Evolutionary conservation across 108 stramenopile species (phyloP).

Genomic region (Nitzschia inconspicua): DNA sequence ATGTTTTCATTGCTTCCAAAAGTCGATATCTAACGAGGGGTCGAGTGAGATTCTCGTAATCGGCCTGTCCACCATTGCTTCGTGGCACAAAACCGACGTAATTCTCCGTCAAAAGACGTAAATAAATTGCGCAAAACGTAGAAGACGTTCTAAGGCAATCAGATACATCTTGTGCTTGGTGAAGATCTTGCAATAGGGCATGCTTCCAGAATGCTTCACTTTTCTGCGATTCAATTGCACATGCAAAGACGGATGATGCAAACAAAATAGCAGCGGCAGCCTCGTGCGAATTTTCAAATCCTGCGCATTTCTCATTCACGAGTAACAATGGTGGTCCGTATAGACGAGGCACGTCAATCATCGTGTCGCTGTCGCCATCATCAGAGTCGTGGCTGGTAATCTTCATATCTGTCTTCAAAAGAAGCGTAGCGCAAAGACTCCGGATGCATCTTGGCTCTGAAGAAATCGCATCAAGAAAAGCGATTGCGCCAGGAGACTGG

Average conservation of each 20-base stretch:
- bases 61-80: constrained; percentile 17
- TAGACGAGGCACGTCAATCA: constrained; percentile 26
- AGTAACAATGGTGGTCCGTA: constrained; percentile 52
- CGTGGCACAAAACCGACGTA: constrained; percentile 33
- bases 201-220: constrained; percentile 50
- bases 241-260: constrained; percentile 38
- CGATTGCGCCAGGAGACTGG: constrained; percentile 28
- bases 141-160: constrained; percentile 20
- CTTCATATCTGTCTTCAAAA: constrained; percentile 36
- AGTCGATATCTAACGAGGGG: constrained; percentile 56
- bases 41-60: constrained; percentile 37
- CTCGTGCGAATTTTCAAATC: constrained; percentile 36
- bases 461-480: constrained; percentile 43
- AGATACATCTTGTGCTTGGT: background rate
- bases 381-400: constrained; percentile 24
- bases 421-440: constrained; percentile 45
- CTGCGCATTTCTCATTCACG: constrained; percentile 39
- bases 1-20: constrained; percentile 44
- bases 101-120: constrained; percentile 38
- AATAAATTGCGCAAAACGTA: constrained; percentile 47
- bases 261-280: constrained; percentile 53
- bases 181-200: constrained; percentile 39
- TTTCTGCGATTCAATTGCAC: constrained; percentile 33
- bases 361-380: constrained; percentile 4
- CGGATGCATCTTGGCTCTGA: constrained; percentile 38